Base-by-base conservation (phyloP, 306 rosid species). In the Crotalaria pallida region DNA sequence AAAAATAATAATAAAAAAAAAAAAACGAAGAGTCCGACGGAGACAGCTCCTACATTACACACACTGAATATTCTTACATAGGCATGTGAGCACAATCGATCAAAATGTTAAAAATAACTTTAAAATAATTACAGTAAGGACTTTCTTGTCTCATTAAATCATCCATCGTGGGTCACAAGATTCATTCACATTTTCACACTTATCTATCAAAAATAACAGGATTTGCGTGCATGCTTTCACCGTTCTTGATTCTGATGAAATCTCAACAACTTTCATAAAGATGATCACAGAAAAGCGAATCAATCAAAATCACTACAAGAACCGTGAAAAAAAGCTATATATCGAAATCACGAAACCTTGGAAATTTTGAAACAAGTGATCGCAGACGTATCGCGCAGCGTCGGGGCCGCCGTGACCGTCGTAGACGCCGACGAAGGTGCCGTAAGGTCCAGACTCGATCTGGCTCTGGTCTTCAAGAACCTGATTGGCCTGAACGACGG, bases 381-480 rank as follows among this genome's bases (percentile, higher is more conserved):
- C 96, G 41, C 96, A 92, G 3, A 92, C 96, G 34, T 77, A 92
- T n/a, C 91, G 86, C 4, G 98, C 78, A 0, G 94, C 83, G 9
- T 89, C 92, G 13, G 92, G 88, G 24, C 98, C 98, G 12, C 96
- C 96, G 65, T 92, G 98, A 18, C 98, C 98, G 50, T 92, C 98
- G 57, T 89, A 89, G 53, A 92, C 84, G n/a, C 98, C 98, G 36
- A 92, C 81, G 63, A 89, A 92, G 34, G 98, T 83, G 7, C 98
- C 98, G 17, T 84, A 80, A 2, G 96, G 84, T 0, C 96, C 98
- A 8, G 98, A 92, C 84, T 92, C 83, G 81, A 92, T 84, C 88
- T 92, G 98, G 56, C 92, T 74, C 75, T 87, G 94, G 78, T 92
- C 98, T 76, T 92, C 98, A 8, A 92, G 96, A 12, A 87, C 88